phyloP scores from a whole-genome alignment of 176 grass and related monocot species.

The maize (Zea mays) region Zm-B73-REFERENCE-NAM-5.0 NC_050096.1:219983001-219983500 shows the following conservation, averaged over 20 bases:
- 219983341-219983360: slow-evolving; percentile 11
- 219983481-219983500: slow-evolving; percentile 33
- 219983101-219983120: background rate
- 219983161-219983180: background rate
- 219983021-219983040: background rate
- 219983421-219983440: slow-evolving; percentile 23
- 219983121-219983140: slow-evolving; percentile 11
- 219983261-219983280: slow-evolving; percentile 18
- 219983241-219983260: slow-evolving; percentile 36
- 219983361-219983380: slow-evolving; percentile 32
- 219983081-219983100: background rate
- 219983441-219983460: slow-evolving; percentile 25
- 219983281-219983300: background rate
- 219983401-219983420: slow-evolving; percentile 2
- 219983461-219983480: slow-evolving; percentile 37
- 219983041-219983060: slow-evolving; percentile 6
- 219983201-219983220: slow-evolving; percentile 32
- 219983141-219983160: slow-evolving; percentile 28
- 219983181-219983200: slow-evolving; percentile 40
- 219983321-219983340: background rate
- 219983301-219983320: slow-evolving; percentile 1
- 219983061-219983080: slow-evolving; percentile 12
- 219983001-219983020: slow-evolving; percentile 7
- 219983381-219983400: slow-evolving; percentile 3
- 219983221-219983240: slow-evolving; percentile 39